A percentile compares a stretch with the other conserved stretches of the same genome.
Evolutionary conservation across 2,329 filamentous ascomycete genomes (phyloP).

Genomic region (Dactylellina cionopaga): DNA sequence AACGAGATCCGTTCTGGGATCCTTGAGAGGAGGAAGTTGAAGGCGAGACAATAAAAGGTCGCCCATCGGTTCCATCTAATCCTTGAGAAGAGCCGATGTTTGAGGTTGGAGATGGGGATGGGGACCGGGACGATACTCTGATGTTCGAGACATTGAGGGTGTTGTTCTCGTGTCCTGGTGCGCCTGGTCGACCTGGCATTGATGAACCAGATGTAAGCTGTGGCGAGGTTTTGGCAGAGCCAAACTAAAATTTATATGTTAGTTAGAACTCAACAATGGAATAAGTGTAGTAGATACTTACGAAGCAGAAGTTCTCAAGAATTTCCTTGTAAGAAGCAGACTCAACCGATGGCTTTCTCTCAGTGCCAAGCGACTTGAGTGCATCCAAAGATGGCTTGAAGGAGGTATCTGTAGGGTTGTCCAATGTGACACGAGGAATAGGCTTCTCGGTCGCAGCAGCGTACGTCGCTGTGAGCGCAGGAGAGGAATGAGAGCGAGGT

Average conservation of each 20-base stretch:
- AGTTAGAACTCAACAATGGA: slow-evolving; percentile 37
- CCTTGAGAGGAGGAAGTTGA: slow-evolving; percentile 25
- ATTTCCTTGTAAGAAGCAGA: slow-evolving; percentile 95
- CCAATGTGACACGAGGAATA: slow-evolving; percentile 38
- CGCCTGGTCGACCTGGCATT: slow-evolving; percentile 37
- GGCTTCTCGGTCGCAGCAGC: slow-evolving; percentile 37
- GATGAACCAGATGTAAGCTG: slow-evolving; percentile 27
- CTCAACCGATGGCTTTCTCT: slow-evolving; percentile 76
- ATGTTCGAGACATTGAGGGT: slow-evolving; percentile 17
- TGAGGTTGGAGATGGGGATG: slow-evolving; percentile 19
- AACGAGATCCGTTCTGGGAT: slow-evolving; percentile 42
- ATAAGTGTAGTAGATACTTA: slow-evolving; percentile 70
- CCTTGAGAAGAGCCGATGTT: slow-evolving; percentile 12
- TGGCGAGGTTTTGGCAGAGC: slow-evolving; percentile 51
- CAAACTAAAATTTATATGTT: slow-evolving; percentile 49
- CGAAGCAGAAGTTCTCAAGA: slow-evolving; percentile 99
- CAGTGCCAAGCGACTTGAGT: slow-evolving; percentile 54
- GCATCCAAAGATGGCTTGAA: slow-evolving; percentile 49
- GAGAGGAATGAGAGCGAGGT: slow-evolving; percentile 48
- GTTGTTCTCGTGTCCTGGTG: slow-evolving; percentile 23
- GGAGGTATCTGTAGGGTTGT: slow-evolving; percentile 17
- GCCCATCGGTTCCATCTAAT: slow-evolving; percentile 34
- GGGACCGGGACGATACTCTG: slow-evolving; percentile 29
- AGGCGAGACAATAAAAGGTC: slow-evolving; percentile 11
- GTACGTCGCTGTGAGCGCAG: slow-evolving; percentile 43